Evolutionary conservation across 768 basidiomycete genomes (phyloP), one percentile per base, ranked within the genome.

Genomic region (Lactifluus volemus): DNA sequence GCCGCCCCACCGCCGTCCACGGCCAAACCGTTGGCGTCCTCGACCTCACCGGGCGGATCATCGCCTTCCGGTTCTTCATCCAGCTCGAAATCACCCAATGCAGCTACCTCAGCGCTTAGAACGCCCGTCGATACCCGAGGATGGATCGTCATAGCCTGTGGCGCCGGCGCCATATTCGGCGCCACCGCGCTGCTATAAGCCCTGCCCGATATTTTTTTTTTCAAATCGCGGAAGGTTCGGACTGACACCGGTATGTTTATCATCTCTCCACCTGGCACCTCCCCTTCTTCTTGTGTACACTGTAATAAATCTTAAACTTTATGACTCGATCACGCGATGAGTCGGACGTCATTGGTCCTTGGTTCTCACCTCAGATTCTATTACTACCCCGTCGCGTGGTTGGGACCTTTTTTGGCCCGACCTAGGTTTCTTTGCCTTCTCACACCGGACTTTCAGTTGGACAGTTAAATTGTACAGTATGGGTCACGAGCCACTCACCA

Each of bases 1-100:
- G 41, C 73, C 15, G 64, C 72, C 2, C 65, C 68, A 2, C 44
- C 44, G 4, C 4, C 45, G 9, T 51, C 56, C 4, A 38, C 38
- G 11, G 3, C 38, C 38, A 10, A 6, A 36, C 7, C 34, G 7
- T 10, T 8, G 0, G 45, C 63, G 12, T 17, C 56, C 4, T 25
- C 62, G 4, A 19, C 55, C 9, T 44, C 50, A 0, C 34, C 58
- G 1, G 9, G n/a, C 29, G 34, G 12, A 8, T 2, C 62, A 9
- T 52, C 63, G 5, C 21, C 50, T 3, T 38, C 58, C 2, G 32
- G 25, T 6, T 2, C 50, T 15, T 15, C 56, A 6, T 6, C 19
- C 8, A 38, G 12, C 60, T 48, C 55, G 34, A 9, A 10, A 5
- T 4, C 51, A 8, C 41, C 17, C 5, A 63, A 63, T 15, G 61